Evolutionary conservation across 1,139 yeast species (phyloP).

Genomic region (Scheffersomyces parashehatae): DNA sequence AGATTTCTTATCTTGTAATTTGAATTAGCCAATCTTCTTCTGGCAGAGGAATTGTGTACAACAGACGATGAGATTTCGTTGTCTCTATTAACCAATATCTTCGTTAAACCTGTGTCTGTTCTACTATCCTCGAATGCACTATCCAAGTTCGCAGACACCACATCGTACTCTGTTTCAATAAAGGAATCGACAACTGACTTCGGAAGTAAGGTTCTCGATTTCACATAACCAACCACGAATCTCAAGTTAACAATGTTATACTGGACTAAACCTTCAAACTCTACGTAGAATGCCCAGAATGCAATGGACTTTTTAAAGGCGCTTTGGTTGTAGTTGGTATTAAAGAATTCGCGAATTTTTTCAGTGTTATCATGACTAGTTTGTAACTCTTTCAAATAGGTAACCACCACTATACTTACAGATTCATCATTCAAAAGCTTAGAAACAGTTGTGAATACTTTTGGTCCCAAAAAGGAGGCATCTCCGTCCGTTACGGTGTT

Average conservation of each 20-base stretch:
- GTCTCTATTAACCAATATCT: constrained; percentile 23
- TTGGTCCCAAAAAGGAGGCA: constrained; percentile 5
- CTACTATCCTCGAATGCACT: constrained; percentile 8
- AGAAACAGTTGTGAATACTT: constrained; percentile 11
- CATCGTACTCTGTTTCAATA: constrained; percentile 17
- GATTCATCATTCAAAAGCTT: constrained; percentile 33
- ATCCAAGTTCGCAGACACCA: constrained; percentile 25
- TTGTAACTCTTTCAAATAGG: constrained; percentile 18
- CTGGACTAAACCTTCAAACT: constrained; percentile 46
- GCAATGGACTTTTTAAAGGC: constrained; percentile 38
- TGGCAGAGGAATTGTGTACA: constrained; percentile 24
- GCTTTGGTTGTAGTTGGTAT: constrained; percentile 36
- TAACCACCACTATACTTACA: constrained; percentile 23
- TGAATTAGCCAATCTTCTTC: constrained; percentile 22
- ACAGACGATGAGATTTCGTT: constrained; percentile 30
- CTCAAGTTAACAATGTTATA: constrained; percentile 45
- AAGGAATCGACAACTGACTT: constrained; percentile 44
- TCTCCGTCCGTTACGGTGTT: constrained; percentile 1
- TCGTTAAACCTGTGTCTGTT: constrained; percentile 3
- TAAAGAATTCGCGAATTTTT: constrained; percentile 38
- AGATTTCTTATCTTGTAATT: constrained; percentile 19
- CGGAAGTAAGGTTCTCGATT: constrained; percentile 47
- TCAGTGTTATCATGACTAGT: neutral
- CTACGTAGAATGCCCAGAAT: constrained; percentile 60
- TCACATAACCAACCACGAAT: constrained; percentile 44